Base-by-base conservation (phyloP, 352 stramenopile genomes). In the Phytophthora vignae region DNA sequence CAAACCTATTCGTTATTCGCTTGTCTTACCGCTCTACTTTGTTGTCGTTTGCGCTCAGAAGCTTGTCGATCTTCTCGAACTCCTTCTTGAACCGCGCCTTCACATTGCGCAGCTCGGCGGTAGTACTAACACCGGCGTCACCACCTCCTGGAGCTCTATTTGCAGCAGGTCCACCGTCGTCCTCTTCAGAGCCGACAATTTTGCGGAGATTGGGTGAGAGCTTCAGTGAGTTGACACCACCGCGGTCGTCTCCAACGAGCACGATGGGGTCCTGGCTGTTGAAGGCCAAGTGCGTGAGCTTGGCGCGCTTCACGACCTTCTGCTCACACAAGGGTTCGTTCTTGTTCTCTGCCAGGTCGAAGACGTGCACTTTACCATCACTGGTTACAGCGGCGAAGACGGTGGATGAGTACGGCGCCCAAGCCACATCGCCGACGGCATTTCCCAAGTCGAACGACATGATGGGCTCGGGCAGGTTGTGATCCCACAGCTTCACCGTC, bases 401-500 rank as follows among this genome's bases (percentile, higher is more conserved):
- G 3, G 96, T 99, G 2, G 96, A 98, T 15, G 94, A 99, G 77
- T 99, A 99, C 15, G 97, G 96, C 3, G 95, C 96, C 97, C 97
- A 99, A 25, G 88, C 95, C 3, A 99, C 95, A 69, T 99, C 97
- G n/a, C 96, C 96, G 4, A 99, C 97, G 36, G 94, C 93, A 77
- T 99, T 99, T 56, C 93, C 94, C 21, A 99, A 79, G 64, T 99
- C 97, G 77, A 99, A 99, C 33, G 90, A 97, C 88, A 99, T 98
- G 70, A 98, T 91, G 19, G 95, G 90, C 40, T 98, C 86, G 12
- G 90, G 78, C 15, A 98, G 67, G 67, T 95, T 98, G 82, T 99
- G 95, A 77, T 99, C 94, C 96, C 97, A 99, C 31, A 99, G 84
- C 82, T 99, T 99, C 11, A 99, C 96, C 8, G 95, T 99, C 96